Evolutionary conservation across 108 stramenopile species (phyloP), one percentile per base, ranked within the genome.

Genomic region (Fistulifera pelliculosa): DNA sequence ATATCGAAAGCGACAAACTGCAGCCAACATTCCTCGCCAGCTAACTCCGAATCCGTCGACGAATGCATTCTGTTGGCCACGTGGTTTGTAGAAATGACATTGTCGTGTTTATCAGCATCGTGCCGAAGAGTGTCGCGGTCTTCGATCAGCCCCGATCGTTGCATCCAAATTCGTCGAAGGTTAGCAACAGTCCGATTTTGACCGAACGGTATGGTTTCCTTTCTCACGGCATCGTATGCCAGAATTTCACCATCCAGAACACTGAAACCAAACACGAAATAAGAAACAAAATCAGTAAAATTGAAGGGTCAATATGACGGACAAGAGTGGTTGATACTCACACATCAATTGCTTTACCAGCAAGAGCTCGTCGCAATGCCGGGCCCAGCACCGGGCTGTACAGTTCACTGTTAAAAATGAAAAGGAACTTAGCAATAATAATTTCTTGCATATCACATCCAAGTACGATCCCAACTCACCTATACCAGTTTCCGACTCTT

Each of bases 221-320:
- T 66, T 27, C 63, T 66, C 24, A 18, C 38, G 44, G 73, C 53
- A 55, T 88, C 84, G 81, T 83, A 93, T 11, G 80, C 71, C 40
- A 86, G 52, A 23, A 93, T 66, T 60, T 93, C 91, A 14, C 91
- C 87, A 64, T 93, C 91, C 26, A 93, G 60, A 54, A 93, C 83
- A 10, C 81, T 74, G 52, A 6, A 35, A 8, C 31, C n/a, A n/a
- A n/a, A n/a, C n/a, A n/a, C n/a, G n/a, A n/a, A n/a, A n/a, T n/a
- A n/a, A n/a, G n/a, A n/a, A n/a, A n/a, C n/a, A n/a, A n/a, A n/a
- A n/a, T n/a, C n/a, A n/a, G n/a, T n/a, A n/a, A n/a, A n/a, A n/a
- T n/a, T n/a, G n/a, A n/a, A n/a, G n/a, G n/a, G n/a, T n/a, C n/a
- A n/a, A n/a, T n/a, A n/a, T n/a, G n/a, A n/a, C n/a, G n/a, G n/a